Conservation (phyloP, 2,329 filamentous ascomycete genomes). For the Cyclaneusma minus region DNA sequence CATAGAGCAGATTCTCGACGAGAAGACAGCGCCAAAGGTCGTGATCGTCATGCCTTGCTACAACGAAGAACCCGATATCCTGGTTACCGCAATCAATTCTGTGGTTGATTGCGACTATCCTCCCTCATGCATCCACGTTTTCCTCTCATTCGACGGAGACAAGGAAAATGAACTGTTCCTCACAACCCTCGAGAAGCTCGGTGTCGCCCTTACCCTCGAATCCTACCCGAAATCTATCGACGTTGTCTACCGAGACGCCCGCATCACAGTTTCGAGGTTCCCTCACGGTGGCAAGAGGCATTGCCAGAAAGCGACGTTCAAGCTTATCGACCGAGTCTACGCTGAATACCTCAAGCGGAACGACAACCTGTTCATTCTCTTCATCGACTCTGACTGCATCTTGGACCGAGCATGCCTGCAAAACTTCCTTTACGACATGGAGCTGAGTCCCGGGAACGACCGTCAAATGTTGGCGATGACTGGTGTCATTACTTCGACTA, state of each 20-base stretch:
- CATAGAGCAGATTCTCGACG: slow-evolving; percentile 73
- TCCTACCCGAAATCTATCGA: slow-evolving; percentile 84
- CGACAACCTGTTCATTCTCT: slow-evolving; percentile 87
- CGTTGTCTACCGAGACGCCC: slow-evolving; percentile 64
- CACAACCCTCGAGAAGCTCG: slow-evolving; percentile 70
- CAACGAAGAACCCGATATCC: slow-evolving; percentile 71
- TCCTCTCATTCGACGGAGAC: slow-evolving; percentile 88
- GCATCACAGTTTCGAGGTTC: slow-evolving; percentile 84
- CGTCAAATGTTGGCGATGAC: slow-evolving; percentile 96
- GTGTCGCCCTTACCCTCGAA: slow-evolving; percentile 61
- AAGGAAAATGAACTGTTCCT: slow-evolving; percentile 80
- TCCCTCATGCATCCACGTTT: slow-evolving; percentile 80
- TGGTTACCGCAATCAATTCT: slow-evolving; percentile 78
- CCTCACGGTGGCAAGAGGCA: slow-evolving; percentile 86
- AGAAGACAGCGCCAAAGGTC: slow-evolving; percentile 76
- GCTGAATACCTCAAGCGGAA: slow-evolving; percentile 71
- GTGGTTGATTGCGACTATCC: slow-evolving; percentile 92
- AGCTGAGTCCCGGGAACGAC: slow-evolving; percentile 82
- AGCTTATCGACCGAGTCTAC: slow-evolving; percentile 87
- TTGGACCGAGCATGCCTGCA: slow-evolving; percentile 82
- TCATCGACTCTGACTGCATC: slow-evolving; percentile 96
- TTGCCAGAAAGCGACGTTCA: slow-evolving; percentile 87
- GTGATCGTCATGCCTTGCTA: slow-evolving; percentile 97
- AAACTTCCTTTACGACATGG: slow-evolving; percentile 98
- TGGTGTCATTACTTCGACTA: slow-evolving; percentile 90